Percentiles rank a stretch among this genome's conserved stretches.
Evolutionary conservation across 192 early-diverging fungal genomes (phyloP).

Genomic region (Backusella psychrophila): DNA sequence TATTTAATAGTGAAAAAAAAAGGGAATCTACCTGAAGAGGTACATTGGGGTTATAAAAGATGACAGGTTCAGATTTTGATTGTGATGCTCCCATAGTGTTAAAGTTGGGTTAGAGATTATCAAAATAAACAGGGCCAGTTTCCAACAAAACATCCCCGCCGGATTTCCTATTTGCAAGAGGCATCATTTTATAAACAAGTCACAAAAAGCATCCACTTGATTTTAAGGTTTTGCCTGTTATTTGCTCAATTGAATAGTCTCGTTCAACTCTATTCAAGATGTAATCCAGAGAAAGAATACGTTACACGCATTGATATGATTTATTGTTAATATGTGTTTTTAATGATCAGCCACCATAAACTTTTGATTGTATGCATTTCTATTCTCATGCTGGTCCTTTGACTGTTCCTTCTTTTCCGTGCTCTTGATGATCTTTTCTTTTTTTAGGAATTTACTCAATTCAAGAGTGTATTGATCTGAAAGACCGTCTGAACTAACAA

Average conservation of each 20-base stretch:
- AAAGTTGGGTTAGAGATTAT: neutral
- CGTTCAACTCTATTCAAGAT: neutral
- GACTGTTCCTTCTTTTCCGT: neutral
- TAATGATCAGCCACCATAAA: neutral
- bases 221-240: too few species aligned
- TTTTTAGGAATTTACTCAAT: neutral
- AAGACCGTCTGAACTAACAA: slow-evolving; percentile 2
- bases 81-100: slow-evolving; percentile 20
- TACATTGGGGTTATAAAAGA: slow-evolving; percentile 20
- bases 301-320: too few species aligned
- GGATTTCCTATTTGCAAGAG: neutral
- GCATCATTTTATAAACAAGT: neutral
- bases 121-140: slow-evolving; percentile 1
- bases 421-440: neutral
- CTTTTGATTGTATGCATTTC: slow-evolving; percentile 10
- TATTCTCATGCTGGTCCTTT: slow-evolving; percentile 15
- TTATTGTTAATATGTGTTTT: too few species aligned
- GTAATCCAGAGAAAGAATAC: too few species aligned
- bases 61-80: slow-evolving; percentile 22
- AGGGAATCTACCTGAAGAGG: slow-evolving; percentile 8
- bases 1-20: too few species aligned
- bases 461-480: neutral
- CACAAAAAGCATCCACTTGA: neutral
- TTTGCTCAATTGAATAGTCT: too few species aligned
- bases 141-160: neutral